Conservation (phyloP, 1,139 yeast genomes). For the Blastobotrys proliferans region DNA sequence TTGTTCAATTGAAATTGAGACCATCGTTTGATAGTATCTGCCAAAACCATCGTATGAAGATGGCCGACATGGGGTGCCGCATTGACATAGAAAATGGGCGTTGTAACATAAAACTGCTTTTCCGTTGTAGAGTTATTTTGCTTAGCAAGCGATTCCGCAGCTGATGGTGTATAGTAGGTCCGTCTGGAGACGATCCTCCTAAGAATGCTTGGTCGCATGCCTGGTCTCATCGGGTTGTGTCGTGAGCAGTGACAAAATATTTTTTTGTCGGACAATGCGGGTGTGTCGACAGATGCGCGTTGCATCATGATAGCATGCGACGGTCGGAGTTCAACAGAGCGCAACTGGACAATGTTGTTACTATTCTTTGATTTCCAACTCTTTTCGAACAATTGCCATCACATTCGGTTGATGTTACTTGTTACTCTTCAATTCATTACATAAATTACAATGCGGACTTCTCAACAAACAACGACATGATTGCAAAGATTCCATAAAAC, state of each 20-base stretch:
- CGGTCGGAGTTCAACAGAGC: too few species aligned
- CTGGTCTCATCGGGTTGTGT: too few species aligned
- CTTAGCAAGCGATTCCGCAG: neutral
- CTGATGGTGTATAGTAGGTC: neutral
- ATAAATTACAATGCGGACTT: conserved; percentile 13
- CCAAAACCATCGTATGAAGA: conserved; percentile 77
- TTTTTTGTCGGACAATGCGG: too few species aligned
- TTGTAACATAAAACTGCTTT: conserved; percentile 56
- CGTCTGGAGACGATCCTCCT: neutral
- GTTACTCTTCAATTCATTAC: neutral
- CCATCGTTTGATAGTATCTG: conserved; percentile 81
- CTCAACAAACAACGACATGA: conserved; percentile 90
- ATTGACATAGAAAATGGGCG: conserved; percentile 95
- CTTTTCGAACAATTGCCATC: neutral
- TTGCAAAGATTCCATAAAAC: conserved; percentile 90
- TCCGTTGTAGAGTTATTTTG: too few species aligned
- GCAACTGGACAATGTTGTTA: too few species aligned
- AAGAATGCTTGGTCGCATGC: too few species aligned
- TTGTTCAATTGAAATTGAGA: conserved; percentile 44
- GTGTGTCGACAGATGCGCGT: too few species aligned
- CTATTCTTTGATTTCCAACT: too few species aligned
- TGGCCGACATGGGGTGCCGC: conserved; percentile 96
- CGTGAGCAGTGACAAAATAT: too few species aligned
- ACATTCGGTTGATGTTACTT: neutral
- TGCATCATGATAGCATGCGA: too few species aligned